Evolutionary conservation across 2,329 filamentous ascomycete genomes (phyloP).

Genomic region (Colletotrichum higginsianum): DNA sequence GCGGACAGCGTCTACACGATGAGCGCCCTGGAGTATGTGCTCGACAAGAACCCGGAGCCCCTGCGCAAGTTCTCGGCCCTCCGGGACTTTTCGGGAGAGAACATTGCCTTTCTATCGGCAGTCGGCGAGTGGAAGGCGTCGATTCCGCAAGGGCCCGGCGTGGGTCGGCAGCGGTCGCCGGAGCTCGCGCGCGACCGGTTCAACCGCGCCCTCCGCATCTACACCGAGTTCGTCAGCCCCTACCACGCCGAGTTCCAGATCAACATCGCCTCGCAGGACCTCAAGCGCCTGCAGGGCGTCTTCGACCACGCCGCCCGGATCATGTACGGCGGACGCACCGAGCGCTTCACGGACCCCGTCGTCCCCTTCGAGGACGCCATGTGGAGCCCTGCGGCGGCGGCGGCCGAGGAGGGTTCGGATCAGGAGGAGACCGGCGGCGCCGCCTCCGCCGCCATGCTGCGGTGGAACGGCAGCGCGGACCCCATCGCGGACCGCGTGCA

Average conservation of each 20-base stretch:
- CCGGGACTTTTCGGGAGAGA: conserved; percentile 79
- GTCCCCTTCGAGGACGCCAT: conserved; percentile 57
- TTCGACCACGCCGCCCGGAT: conserved; percentile 69
- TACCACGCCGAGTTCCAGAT: conserved; percentile 76
- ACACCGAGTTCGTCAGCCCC: conserved; percentile 72
- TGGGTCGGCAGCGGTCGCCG: conserved; percentile 40
- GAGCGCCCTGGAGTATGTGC: conserved; percentile 73
- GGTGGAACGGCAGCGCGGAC: neutral
- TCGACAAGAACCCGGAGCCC: conserved; percentile 71
- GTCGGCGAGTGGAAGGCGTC: conserved; percentile 70
- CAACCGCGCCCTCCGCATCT: conserved; percentile 73
- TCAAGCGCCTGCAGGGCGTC: conserved; percentile 66
- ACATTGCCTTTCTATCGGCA: conserved; percentile 75
- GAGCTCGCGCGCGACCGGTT: conserved; percentile 66
- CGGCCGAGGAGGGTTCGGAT: conserved; percentile 12
- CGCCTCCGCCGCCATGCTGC: neutral
- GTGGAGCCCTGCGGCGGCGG: conserved; percentile 10
- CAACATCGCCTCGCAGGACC: conserved; percentile 73
- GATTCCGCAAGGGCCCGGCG: conserved; percentile 44
- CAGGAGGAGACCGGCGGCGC: neutral
- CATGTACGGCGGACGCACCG: conserved; percentile 56
- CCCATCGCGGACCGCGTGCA: conserved; percentile 19
- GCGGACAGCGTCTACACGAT: conserved; percentile 61
- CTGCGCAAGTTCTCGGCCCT: conserved; percentile 76
- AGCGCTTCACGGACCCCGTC: conserved; percentile 56